These are phyloP conservation scores for Fusarium miscanthi DNA, from an alignment of 2,329 filamentous ascomycete genomes.

Conservation along the genomic window DNA sequence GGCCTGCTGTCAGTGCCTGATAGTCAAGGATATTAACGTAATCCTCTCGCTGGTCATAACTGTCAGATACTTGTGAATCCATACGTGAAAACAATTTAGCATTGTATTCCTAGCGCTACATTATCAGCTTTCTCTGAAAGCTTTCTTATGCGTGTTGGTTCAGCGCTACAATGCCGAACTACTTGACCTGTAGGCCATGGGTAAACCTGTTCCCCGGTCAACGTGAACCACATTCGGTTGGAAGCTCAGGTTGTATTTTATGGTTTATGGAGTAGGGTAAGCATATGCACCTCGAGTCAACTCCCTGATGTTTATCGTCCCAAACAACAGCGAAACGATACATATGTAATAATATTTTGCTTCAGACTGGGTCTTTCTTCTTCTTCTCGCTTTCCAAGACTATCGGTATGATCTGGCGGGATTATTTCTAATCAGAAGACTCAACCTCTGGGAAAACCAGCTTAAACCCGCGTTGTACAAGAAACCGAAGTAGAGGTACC, in stretches of 20 bases:
- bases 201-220: not conserved
- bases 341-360: not conserved
- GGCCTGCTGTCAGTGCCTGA: conserved; percentile 12
- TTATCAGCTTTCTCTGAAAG: not conserved
- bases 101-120: not conserved
- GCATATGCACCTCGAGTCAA: not conserved
- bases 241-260: not conserved
- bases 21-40: conserved; percentile 15
- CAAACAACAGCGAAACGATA: not conserved
- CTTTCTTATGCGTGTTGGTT: not conserved
- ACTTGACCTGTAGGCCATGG: not conserved
- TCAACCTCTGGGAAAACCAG: not conserved
- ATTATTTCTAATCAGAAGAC: not conserved
- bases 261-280: not conserved
- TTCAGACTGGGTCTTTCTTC: not conserved
- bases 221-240: not conserved
- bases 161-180: not conserved
- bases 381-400: not conserved
- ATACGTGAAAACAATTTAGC: not conserved
- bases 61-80: not conserved
- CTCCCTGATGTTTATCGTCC: not conserved
- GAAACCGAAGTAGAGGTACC: not conserved
- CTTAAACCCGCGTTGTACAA: not conserved
- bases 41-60: not conserved
- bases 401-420: not conserved